Evolutionary conservation across 1,284 basidiomycete species (phyloP).

Genomic region (Neotropicomus parvogracilis): DNA sequence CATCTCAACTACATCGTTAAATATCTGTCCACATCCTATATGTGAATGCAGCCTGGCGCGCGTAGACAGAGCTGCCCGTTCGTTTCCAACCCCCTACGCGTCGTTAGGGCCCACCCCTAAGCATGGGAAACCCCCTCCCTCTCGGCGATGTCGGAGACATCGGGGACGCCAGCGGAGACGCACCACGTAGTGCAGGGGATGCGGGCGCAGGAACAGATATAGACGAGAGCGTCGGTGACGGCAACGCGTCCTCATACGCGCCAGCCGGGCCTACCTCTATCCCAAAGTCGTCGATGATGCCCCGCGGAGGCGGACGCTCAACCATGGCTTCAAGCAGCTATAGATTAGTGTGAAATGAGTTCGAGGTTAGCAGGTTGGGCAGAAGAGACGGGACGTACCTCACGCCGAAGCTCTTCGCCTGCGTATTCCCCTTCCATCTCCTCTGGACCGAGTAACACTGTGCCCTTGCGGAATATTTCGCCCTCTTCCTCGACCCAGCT

Average conservation of each 20-base stretch:
- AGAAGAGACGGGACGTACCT: conserved; percentile 48
- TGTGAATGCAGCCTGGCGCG: too few relatives aligned
- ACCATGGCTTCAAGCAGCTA: conserved; percentile 53
- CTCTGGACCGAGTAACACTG: conserved; percentile 72
- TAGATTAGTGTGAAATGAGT: conserved; percentile 52
- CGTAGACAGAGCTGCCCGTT: too few relatives aligned
- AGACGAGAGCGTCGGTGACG: conserved; percentile 1
- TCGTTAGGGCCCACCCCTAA: background rate
- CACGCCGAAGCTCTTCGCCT: conserved; percentile 79
- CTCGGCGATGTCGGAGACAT: conserved; percentile 18
- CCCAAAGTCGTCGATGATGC: conserved; percentile 54
- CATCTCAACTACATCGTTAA: too few relatives aligned
- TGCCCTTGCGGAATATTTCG: conserved; percentile 89
- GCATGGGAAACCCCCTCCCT: conserved; percentile 1
- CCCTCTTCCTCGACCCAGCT: conserved; percentile 86
- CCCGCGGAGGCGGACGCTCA: conserved; percentile 49
- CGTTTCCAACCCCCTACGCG: too few relatives aligned
- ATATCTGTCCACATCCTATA: too few relatives aligned
- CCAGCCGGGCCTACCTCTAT: conserved; percentile 33
- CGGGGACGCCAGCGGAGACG: conserved; percentile 3
- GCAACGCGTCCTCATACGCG: conserved; percentile 15
- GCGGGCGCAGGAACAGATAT: background rate
- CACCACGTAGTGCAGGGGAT: background rate
- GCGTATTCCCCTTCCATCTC: conserved; percentile 83
- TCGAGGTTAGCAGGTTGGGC: conserved; percentile 37